These are phyloP conservation scores for Schizophyllum amplum DNA, from an alignment of 1,284 basidiomycete species.

Conservation along the genomic window DNA sequence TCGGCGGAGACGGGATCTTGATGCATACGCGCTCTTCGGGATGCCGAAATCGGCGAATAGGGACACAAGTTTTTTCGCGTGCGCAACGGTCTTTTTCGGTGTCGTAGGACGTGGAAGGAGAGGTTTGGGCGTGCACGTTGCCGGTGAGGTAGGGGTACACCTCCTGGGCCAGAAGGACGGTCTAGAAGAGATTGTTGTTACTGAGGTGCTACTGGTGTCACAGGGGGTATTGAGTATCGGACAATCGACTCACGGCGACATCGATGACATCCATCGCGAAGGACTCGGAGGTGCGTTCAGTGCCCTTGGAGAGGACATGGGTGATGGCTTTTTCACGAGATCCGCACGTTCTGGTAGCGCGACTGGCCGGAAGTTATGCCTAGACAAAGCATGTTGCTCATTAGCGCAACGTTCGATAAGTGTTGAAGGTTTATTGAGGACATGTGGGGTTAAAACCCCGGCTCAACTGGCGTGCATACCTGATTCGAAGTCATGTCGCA, in stretches of 20 bases:
- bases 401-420: neutral
- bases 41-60: constrained; percentile 37
- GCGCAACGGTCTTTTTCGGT: constrained; percentile 34
- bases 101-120: constrained; percentile 34
- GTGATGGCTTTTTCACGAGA: constrained; percentile 29
- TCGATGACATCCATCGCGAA: constrained; percentile 28
- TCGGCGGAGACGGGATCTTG: constrained; percentile 42
- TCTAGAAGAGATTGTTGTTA: constrained; percentile 21
- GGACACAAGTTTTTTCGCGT: constrained; percentile 34
- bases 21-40: constrained; percentile 38
- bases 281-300: neutral
- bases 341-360: constrained; percentile 23
- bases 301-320: constrained; percentile 19
- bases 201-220: too few species aligned
- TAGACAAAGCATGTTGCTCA: too few species aligned
- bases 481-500: constrained; percentile 45
- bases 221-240: neutral
- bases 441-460: neutral
- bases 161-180: constrained; percentile 35
- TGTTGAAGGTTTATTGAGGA: neutral
- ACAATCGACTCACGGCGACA: constrained; percentile 25
- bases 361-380: constrained; percentile 32
- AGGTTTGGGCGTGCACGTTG: constrained; percentile 38
- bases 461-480: neutral
- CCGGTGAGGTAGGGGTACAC: constrained; percentile 37